Evolutionary conservation across 2,329 filamentous ascomycete species (phyloP).

Genomic region (Knufia petricola): DNA sequence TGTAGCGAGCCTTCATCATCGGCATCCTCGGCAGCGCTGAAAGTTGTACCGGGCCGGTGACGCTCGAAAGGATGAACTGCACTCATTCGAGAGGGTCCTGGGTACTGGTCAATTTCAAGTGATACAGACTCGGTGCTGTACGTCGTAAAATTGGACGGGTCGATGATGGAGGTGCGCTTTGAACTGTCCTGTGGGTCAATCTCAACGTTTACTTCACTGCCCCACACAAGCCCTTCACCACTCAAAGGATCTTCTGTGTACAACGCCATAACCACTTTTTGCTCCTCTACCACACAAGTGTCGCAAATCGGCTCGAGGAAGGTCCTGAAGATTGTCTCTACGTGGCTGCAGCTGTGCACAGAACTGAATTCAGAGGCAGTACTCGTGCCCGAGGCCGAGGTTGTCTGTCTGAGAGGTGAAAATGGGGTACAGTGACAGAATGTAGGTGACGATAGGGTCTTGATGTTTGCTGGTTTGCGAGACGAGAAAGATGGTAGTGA

Average conservation of each 20-base stretch:
- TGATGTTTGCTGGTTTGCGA: background rate
- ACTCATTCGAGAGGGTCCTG: background rate
- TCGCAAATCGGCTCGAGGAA: conserved; percentile 23
- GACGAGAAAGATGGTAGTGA: background rate
- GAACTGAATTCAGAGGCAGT: background rate
- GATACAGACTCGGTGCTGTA: background rate
- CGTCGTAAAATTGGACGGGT: background rate
- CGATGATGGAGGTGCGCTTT: conserved; percentile 1
- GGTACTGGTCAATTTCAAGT: background rate
- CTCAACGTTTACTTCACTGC: conserved; percentile 20
- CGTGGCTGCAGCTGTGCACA: background rate
- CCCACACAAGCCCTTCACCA: conserved; percentile 18
- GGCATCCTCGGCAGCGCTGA: background rate
- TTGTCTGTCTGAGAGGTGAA: background rate
- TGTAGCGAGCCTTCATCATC: conserved; percentile 2
- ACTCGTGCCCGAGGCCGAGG: background rate
- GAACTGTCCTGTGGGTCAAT: conserved; percentile 10
- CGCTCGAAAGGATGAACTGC: background rate
- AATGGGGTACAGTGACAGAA: background rate
- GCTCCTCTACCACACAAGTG: conserved; percentile 17
- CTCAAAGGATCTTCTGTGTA: background rate
- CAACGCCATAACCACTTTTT: background rate
- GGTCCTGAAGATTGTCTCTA: background rate
- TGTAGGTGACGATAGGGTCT: background rate
- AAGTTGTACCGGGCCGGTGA: background rate